phyloP scores from a whole-genome alignment of 805 yeast species.

The Hemisphaericaspora nanyangensis region DNA sequence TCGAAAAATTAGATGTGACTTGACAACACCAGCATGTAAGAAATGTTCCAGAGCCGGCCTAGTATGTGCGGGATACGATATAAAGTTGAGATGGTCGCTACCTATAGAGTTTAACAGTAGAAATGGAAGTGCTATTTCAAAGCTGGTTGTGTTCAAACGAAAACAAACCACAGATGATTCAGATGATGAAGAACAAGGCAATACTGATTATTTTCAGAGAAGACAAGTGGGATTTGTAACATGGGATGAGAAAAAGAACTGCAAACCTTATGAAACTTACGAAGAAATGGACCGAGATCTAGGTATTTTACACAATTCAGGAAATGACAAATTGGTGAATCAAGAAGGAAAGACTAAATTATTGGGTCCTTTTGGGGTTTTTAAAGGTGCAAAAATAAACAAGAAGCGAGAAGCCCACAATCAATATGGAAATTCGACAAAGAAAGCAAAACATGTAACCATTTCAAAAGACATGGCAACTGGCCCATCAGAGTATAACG shows the following conservation, averaged over 20 bases:
- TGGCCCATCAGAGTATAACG: not conserved
- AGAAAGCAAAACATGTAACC: conserved; percentile 8
- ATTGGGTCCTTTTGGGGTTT: conserved; percentile 83
- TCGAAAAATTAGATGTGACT: conserved; percentile 78
- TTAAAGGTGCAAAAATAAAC: conserved; percentile 24
- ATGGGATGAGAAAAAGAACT: conserved; percentile 53
- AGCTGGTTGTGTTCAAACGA: conserved; percentile 25
- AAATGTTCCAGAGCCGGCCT: conserved; percentile 66
- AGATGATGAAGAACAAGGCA: conserved; percentile 1
- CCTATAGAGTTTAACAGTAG: conserved; percentile 38
- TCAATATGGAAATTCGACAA: conserved; percentile 30
- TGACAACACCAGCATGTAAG: conserved; percentile 64
- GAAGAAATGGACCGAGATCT: conserved; percentile 79
- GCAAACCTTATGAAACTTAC: conserved; percentile 57
- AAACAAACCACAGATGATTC: conserved; percentile 11
- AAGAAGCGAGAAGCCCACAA: conserved; percentile 16
- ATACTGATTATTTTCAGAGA: conserved; percentile 57
- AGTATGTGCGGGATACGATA: conserved; percentile 77
- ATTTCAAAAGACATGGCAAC: not conserved
- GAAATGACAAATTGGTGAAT: conserved; percentile 29
- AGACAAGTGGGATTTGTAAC: conserved; percentile 70
- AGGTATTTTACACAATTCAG: conserved; percentile 47
- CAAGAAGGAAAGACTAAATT: conserved; percentile 45
- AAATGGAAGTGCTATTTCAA: conserved; percentile 24
- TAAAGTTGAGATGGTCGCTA: conserved; percentile 74